phyloP scores from a whole-genome alignment of 2,329 filamentous ascomycete species.

The Elsinoe ampelina region DNA sequence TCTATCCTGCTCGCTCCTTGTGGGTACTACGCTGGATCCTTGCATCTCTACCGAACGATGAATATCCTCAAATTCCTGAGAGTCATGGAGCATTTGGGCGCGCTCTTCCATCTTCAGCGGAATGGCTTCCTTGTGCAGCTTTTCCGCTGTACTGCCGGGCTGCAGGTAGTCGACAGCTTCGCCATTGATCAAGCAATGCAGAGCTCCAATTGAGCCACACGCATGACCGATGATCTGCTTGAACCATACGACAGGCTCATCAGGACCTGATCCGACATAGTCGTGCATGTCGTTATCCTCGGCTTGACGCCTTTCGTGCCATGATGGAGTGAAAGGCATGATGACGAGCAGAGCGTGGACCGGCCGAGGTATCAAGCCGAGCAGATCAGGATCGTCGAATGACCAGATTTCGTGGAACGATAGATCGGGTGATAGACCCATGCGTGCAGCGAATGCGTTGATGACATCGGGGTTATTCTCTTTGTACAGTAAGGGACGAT shows the following conservation, averaged over 20 bases:
- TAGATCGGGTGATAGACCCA: slow-evolving; percentile 40
- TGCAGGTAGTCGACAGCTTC: slow-evolving; percentile 34
- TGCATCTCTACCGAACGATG: slow-evolving; percentile 34
- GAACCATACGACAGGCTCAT: slow-evolving; percentile 50
- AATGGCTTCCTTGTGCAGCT: slow-evolving; percentile 36
- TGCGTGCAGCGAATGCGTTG: slow-evolving; percentile 39
- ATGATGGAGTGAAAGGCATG: slow-evolving; percentile 35
- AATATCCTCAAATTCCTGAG: slow-evolving; percentile 34
- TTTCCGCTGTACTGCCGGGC: slow-evolving; percentile 36
- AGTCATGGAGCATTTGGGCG: slow-evolving; percentile 45
- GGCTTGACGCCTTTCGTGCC: slow-evolving; percentile 32
- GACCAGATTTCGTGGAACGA: slow-evolving; percentile 47
- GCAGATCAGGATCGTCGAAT: slow-evolving; percentile 41
- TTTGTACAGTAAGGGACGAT: neutral
- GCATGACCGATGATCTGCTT: slow-evolving; percentile 50
- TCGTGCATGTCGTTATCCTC: slow-evolving; percentile 33
- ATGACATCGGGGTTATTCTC: slow-evolving; percentile 51
- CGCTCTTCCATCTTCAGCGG: slow-evolving; percentile 37
- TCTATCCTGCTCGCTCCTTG: slow-evolving; percentile 21
- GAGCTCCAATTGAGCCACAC: slow-evolving; percentile 49
- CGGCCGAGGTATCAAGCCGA: slow-evolving; percentile 44
- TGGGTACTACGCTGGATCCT: slow-evolving; percentile 29
- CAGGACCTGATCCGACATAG: slow-evolving; percentile 39
- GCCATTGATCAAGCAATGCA: slow-evolving; percentile 47
- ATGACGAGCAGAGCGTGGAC: slow-evolving; percentile 47